These are phyloP conservation scores for Botrytis fragariae DNA, from an alignment of 2,329 filamentous ascomycete genomes.

Conservation along the genomic window DNA sequence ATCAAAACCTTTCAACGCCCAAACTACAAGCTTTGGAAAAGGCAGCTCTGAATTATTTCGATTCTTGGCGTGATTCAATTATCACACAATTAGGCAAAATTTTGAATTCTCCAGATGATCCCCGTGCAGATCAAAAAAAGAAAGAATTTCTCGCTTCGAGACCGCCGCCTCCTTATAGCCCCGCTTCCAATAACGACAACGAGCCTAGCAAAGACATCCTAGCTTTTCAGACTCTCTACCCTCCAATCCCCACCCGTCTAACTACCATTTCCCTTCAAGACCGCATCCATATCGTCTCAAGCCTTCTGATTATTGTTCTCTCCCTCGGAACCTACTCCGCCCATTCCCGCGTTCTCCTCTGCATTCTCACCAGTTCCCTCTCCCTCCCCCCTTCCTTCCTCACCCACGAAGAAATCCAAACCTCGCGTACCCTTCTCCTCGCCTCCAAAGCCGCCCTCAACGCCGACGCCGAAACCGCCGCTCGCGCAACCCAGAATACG, in stretches of 20 bases:
- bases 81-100: slow-evolving; percentile 70
- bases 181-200: slow-evolving; percentile 20
- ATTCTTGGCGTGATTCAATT: slow-evolving; percentile 73
- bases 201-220: slow-evolving; percentile 43
- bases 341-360: slow-evolving; percentile 66
- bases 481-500: slow-evolving; percentile 64
- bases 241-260: slow-evolving; percentile 53
- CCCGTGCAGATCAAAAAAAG: slow-evolving; percentile 45
- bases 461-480: slow-evolving; percentile 67
- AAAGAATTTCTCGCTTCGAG: slow-evolving; percentile 37
- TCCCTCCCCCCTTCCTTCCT: slow-evolving; percentile 58
- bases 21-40: slow-evolving; percentile 43
- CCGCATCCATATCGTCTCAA: slow-evolving; percentile 63
- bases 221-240: slow-evolving; percentile 51
- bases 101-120: slow-evolving; percentile 49
- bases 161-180: slow-evolving; percentile 25
- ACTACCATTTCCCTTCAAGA: slow-evolving; percentile 57
- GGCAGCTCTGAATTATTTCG: slow-evolving; percentile 66
- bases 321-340: slow-evolving; percentile 73
- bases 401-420: slow-evolving; percentile 68
- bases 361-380: slow-evolving; percentile 67
- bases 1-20: slow-evolving; percentile 26
- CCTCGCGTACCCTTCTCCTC: slow-evolving; percentile 71
- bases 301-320: slow-evolving; percentile 66
- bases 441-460: slow-evolving; percentile 61